Evolutionary conservation across 2,329 filamentous ascomycete species (phyloP), one percentile per base, ranked within the genome.

Genomic region (Stagonosporopsis vannaccii): DNA sequence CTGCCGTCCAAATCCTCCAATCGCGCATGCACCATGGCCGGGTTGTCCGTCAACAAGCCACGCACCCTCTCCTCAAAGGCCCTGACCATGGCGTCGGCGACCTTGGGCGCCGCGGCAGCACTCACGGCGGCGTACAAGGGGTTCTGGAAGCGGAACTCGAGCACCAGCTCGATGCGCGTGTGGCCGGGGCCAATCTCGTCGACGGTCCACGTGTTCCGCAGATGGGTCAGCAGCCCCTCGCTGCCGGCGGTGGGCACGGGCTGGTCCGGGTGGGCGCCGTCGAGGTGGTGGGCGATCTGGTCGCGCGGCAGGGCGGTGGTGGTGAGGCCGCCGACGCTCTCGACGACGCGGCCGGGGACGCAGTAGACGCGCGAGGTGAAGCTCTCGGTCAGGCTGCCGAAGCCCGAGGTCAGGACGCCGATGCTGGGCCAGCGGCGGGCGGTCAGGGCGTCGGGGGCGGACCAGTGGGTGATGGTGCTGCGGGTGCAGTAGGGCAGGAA

Each of bases 401-500:
- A 98, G 63, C 95, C 95, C 30, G 96, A 87, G 8, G 88, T 89
- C 12, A 99, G 81, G 69, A 90, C 88, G 13, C 91, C 95, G 60
- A 88, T 84, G 25, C 87, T 84, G 0, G 95, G 95, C 82, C 85
- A 90, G 39, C 77, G 78, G 37, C 80, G 81, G 25, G 78, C 77
- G 47, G 80, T 68, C 41, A 57, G 6, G 57, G 78, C 58, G 69
- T 85, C 81, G 8, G 85, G 80, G 12, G 73, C 50, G 6, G 90
- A 89, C 84, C 89, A 92, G 56, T 83, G 81, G 1, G 92, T 97
- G 36, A 98, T 92, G 58, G 82, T 84, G 33, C 90, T 93, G 41
- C 81, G 82, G 39, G 86, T 84, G 79, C 94, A 96, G 84, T 96
- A 97, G 11, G 95, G 95, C n/a, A 99, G 86, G 82, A 98, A 99